These are phyloP conservation scores for Pseudopithomyces chartarum DNA, from an alignment of 2,329 filamentous ascomycete genomes.

Conservation along the genomic window DNA sequence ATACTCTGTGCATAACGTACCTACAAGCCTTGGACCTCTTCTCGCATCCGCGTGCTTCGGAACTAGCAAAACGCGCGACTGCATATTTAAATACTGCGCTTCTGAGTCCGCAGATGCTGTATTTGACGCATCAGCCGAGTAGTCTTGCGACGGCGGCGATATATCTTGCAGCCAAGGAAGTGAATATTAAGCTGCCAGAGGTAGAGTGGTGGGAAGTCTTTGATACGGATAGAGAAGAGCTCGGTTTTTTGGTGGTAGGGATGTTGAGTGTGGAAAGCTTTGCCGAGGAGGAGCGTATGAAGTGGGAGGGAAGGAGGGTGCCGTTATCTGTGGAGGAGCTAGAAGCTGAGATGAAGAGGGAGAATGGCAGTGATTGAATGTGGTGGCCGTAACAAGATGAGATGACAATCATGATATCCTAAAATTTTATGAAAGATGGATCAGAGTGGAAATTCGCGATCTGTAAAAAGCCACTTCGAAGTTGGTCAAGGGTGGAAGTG, in stretches of 20 bases:
- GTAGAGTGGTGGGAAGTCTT: conserved; percentile 98
- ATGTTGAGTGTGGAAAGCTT: conserved; percentile 80
- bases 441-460: not conserved
- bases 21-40: conserved; percentile 84
- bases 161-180: conserved; percentile 83
- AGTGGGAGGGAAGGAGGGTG: conserved; percentile 57
- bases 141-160: conserved; percentile 85
- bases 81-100: conserved; percentile 86
- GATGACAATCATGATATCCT: not conserved
- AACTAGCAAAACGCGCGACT: conserved; percentile 68
- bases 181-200: conserved; percentile 77
- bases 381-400: not conserved
- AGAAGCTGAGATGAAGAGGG: conserved; percentile 64
- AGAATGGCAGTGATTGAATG: conserved; percentile 14
- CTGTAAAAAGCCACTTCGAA: not conserved
- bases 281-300: conserved; percentile 63
- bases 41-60: conserved; percentile 47
- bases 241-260: conserved; percentile 89
- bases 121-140: conserved; percentile 88
- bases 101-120: conserved; percentile 85
- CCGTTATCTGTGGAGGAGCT: conserved; percentile 64
- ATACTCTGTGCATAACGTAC: conserved; percentile 87
- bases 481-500: too few relatives aligned
- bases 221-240: conserved; percentile 90
- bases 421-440: not conserved